phyloP scores from a whole-genome alignment of 169 alveolate species.

The Cryptosporidium muris region DNA sequence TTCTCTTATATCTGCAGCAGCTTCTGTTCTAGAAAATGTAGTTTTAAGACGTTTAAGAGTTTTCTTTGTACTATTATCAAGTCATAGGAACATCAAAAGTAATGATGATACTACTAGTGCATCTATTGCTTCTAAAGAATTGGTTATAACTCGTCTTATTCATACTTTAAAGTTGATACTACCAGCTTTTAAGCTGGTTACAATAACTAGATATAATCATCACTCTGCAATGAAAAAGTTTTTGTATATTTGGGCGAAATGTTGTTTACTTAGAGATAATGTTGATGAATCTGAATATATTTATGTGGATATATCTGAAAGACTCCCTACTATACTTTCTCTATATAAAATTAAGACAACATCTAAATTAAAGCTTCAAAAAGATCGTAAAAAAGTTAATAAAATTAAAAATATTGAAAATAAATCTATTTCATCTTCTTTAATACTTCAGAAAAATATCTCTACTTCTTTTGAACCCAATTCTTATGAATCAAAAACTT shows the following conservation, averaged over 20 bases:
- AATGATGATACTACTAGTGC: constrained; percentile 27
- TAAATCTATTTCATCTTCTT: too few relatives aligned
- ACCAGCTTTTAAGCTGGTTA: constrained; percentile 32
- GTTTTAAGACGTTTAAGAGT: constrained; percentile 14
- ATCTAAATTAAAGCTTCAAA: too few relatives aligned
- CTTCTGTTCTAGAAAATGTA: constrained; percentile 19
- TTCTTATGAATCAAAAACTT: too few relatives aligned
- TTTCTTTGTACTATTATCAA: constrained; percentile 2
- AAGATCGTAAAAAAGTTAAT: too few relatives aligned
- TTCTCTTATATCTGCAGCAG: constrained; percentile 55
- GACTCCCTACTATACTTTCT: too few relatives aligned
- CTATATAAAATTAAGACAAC: too few relatives aligned
- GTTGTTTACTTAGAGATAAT: constrained; percentile 33
- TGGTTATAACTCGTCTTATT: constrained; percentile 28
- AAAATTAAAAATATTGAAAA: too few relatives aligned
- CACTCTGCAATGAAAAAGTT: constrained; percentile 59
- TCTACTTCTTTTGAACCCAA: too few relatives aligned
- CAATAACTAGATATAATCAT: constrained; percentile 49
- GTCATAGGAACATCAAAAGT: constrained; percentile 12
- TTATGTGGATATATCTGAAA: too few relatives aligned
- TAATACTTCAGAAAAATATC: too few relatives aligned
- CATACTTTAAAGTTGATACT: constrained; percentile 29
- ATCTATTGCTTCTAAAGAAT: constrained; percentile 19
- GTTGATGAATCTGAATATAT: not conserved
- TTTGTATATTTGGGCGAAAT: constrained; percentile 56